phyloP scores from a whole-genome alignment of 2,329 filamentous ascomycete species.

The Fusarium graminum region DNA sequence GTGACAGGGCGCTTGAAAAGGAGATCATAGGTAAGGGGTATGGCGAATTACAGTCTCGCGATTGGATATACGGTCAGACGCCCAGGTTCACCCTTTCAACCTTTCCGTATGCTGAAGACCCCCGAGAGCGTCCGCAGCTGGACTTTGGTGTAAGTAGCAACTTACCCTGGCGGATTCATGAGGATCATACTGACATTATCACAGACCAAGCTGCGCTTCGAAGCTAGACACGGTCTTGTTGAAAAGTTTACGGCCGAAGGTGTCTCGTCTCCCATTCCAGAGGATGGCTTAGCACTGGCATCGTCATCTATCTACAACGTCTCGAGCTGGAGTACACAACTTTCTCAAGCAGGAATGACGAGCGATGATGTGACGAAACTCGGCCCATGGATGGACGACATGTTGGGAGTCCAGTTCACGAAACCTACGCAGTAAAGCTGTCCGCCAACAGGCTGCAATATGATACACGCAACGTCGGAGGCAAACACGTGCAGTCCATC shows the following conservation, averaged over 20 bases:
- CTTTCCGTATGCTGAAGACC: slow-evolving; percentile 69
- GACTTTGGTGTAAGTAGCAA: slow-evolving; percentile 59
- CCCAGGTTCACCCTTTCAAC: slow-evolving; percentile 83
- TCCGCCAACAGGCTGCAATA: slow-evolving; percentile 28
- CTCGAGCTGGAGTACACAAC: slow-evolving; percentile 45
- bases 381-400: slow-evolving; percentile 51
- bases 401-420: slow-evolving; percentile 52
- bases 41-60: slow-evolving; percentile 63
- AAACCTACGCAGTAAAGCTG: slow-evolving; percentile 37
- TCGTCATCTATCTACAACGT: slow-evolving; percentile 45
- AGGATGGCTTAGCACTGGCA: slow-evolving; percentile 28
- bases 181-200: slow-evolving; percentile 14
- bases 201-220: slow-evolving; percentile 54
- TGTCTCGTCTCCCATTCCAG: slow-evolving; percentile 18
- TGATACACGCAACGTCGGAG: slow-evolving; percentile 33
- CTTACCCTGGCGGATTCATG: background rate
- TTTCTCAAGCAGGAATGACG: slow-evolving; percentile 47
- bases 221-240: slow-evolving; percentile 55
- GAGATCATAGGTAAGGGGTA: slow-evolving; percentile 61
- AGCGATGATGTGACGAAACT: slow-evolving; percentile 40
- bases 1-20: slow-evolving; percentile 63
- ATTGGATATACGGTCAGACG: slow-evolving; percentile 89
- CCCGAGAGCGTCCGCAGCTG: slow-evolving; percentile 65
- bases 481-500: slow-evolving; percentile 25
- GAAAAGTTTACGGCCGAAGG: slow-evolving; percentile 51